Evolutionary conservation across 2,329 filamentous ascomycete genomes (phyloP).

Genomic region (Ophiostoma ips): DNA sequence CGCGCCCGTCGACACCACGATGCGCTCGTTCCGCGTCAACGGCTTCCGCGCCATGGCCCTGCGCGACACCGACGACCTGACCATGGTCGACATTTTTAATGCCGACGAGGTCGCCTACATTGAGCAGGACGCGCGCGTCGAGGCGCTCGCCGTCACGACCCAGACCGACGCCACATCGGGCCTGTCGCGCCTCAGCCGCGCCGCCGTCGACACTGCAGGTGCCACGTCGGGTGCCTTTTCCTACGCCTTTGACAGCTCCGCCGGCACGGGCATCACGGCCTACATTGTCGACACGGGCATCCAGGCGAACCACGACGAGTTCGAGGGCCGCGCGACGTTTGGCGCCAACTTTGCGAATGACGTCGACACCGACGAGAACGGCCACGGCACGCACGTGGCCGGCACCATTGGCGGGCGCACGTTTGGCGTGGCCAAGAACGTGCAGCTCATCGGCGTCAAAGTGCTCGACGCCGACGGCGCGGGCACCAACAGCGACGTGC

Average conservation of each 20-base stretch:
- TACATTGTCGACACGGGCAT: conserved; percentile 57
- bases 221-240: conserved; percentile 10
- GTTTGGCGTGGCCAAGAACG: conserved; percentile 44
- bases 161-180: conserved; percentile 41
- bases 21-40: conserved; percentile 33
- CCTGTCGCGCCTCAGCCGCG: conserved; percentile 38
- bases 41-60: conserved; percentile 38
- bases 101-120: conserved; percentile 29
- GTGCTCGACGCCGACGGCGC: conserved; percentile 37
- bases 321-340: conserved; percentile 35
- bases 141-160: conserved; percentile 24
- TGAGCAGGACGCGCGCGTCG: conserved; percentile 34
- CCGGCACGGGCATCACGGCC: conserved; percentile 41
- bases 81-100: conserved; percentile 29
- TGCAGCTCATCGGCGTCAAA: conserved; percentile 42
- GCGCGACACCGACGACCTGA: conserved; percentile 19
- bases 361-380: conserved; percentile 1
- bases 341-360: neutral
- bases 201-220: conserved; percentile 16
- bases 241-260: conserved; percentile 34
- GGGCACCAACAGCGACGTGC: conserved; percentile 36
- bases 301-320: conserved; percentile 38
- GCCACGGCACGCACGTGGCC: conserved; percentile 35
- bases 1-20: conserved; percentile 10
- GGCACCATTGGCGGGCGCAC: conserved; percentile 47